A percentile compares a stretch with the other conserved stretches of the same genome.
phyloP scores from a whole-genome alignment of 1,139 yeast species.

The Yamadazyma blattariae region DNA sequence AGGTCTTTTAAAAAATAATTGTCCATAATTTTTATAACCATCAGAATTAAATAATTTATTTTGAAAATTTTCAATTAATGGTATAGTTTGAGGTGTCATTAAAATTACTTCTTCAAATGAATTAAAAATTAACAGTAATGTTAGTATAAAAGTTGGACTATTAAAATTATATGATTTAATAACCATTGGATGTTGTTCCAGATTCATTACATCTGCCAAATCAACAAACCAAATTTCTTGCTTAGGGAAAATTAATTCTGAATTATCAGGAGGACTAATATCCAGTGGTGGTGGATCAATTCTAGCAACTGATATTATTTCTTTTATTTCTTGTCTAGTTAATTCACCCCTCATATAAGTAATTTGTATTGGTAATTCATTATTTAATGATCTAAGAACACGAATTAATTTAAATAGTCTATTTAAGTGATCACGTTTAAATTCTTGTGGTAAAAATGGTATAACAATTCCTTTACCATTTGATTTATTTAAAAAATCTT shows the following conservation, averaged over 20 bases:
- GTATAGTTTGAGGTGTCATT: conserved; percentile 25
- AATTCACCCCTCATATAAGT: conserved; percentile 15
- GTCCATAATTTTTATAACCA: conserved; percentile 22
- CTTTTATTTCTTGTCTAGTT: conserved; percentile 16
- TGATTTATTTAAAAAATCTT: conserved; percentile 8
- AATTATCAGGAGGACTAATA: conserved; percentile 7
- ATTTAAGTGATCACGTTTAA: conserved; percentile 15
- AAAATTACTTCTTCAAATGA: conserved; percentile 31
- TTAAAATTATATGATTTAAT: conserved; percentile 12
- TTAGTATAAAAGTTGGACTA: conserved; percentile 19
- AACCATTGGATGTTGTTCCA: conserved; percentile 14
- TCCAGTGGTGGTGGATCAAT: not conserved
- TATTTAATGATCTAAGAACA: conserved; percentile 26
- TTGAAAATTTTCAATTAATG: conserved; percentile 20
- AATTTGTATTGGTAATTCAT: conserved; percentile 30
- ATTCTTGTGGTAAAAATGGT: conserved; percentile 20
- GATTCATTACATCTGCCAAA: conserved; percentile 15
- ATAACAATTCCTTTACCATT: conserved; percentile 36
- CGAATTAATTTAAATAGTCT: conserved; percentile 22
- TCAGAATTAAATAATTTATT: conserved; percentile 16
- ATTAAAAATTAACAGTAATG: conserved; percentile 26
- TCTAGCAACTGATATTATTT: conserved; percentile 20
- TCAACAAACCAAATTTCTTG: conserved; percentile 32
- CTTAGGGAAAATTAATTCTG: conserved; percentile 17
- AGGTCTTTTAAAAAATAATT: conserved; percentile 28